phyloP scores from a whole-genome alignment of 2,329 filamentous ascomycete species.

The Sporothrix humicola region DNA sequence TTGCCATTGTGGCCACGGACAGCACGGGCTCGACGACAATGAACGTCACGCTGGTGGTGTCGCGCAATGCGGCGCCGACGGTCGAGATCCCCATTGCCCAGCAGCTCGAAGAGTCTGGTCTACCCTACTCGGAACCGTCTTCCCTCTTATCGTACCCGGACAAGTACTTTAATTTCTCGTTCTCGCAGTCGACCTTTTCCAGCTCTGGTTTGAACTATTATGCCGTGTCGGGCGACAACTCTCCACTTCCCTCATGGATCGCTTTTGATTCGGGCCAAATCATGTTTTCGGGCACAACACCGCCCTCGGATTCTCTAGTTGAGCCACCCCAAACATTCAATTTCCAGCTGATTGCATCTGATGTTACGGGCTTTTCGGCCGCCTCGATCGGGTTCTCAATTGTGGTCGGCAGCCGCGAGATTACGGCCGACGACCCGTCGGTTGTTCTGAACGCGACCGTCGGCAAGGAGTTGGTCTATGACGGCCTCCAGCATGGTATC shows the following conservation, averaged over 20 bases:
- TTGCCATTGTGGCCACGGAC: slow-evolving; percentile 75
- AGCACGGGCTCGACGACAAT: slow-evolving; percentile 65
- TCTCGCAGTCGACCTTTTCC: slow-evolving; percentile 68
- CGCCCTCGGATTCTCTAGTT: slow-evolving; percentile 65
- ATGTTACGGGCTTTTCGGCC: slow-evolving; percentile 77
- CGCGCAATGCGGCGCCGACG: slow-evolving; percentile 59
- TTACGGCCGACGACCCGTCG: slow-evolving; percentile 65
- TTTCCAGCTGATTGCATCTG: slow-evolving; percentile 76
- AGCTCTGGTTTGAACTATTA: slow-evolving; percentile 70
- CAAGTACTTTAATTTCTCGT: slow-evolving; percentile 58
- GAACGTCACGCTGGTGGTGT: slow-evolving; percentile 73
- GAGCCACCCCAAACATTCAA: slow-evolving; percentile 74
- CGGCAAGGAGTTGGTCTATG: slow-evolving; percentile 59
- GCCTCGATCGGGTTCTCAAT: slow-evolving; percentile 71
- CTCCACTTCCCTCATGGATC: slow-evolving; percentile 86
- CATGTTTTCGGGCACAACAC: slow-evolving; percentile 73
- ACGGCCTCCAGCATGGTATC: slow-evolving; percentile 57
- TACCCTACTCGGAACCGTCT: slow-evolving; percentile 61
- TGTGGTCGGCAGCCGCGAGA: slow-evolving; percentile 70
- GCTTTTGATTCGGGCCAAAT: slow-evolving; percentile 69
- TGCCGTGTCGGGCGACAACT: slow-evolving; percentile 74
- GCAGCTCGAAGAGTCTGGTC: slow-evolving; percentile 63
- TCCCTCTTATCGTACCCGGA: slow-evolving; percentile 63
- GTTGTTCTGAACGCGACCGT: slow-evolving; percentile 63
- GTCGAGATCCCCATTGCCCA: slow-evolving; percentile 62